Base-by-base conservation (phyloP, 164 flowering plant genomes). In the Liriodendron chinense region DNA sequence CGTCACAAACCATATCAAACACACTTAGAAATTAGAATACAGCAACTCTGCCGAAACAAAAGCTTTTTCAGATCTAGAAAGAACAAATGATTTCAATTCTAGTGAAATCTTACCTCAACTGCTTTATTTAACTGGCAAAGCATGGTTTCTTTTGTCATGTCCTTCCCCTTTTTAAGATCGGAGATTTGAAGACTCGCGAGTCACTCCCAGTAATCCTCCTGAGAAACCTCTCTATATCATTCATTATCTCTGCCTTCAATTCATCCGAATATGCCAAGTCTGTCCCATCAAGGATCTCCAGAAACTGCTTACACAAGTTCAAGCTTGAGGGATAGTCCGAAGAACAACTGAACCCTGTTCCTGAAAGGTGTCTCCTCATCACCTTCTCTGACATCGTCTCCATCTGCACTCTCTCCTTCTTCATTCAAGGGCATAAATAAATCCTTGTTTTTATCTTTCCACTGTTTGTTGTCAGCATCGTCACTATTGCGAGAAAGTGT, bases 141-240 rank as follows among this genome's bases (percentile, higher is more conserved):
- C 22, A 64, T 48, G 5, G 65, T 68, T 47, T 77, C 82, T 50
- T 69, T 75, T 67, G 68, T 73, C 24, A 61, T 71, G 21, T 80
- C 80, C 22, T 75, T 79, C 34, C 48, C 26, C 74, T 47, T 82
- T 56, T 72, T 63, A 49, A 65, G 49, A 68, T 70, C 78, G 70
- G 10, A 23, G 47, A 82, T 25, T 82, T 86, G 84, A 79, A 67
- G 82, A 78, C 88, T 90, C 13, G 97, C 98, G 68, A 89, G 89
- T 98, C 99, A 96, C 74, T 94, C 94, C 98, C 99, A 94, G 72
- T 88, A 96, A 57, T 85, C 84, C 10, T 94, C 91, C 2, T 90
- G 87, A 86, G 80, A 96, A 94, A 73, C 90, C 95, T 76, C 77
- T 81, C 88, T 89, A 96, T 87, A 72, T 87, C 90, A 81, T 77